These are phyloP conservation scores for Podila horticola DNA, from an alignment of 192 early-diverging fungal species.

Conservation along the genomic window DNA sequence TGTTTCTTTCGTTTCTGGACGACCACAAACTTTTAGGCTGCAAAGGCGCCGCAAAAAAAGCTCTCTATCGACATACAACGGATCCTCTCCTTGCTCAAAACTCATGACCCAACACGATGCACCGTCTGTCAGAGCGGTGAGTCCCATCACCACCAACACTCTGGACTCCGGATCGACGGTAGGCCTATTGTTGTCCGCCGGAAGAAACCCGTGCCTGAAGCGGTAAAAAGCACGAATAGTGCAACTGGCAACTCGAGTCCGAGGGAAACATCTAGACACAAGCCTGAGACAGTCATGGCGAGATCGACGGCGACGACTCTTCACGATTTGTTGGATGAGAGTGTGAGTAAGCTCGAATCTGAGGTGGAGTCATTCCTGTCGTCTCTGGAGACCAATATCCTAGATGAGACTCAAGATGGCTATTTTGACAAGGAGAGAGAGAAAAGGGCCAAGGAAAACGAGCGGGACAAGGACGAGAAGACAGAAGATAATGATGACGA, in stretches of 20 bases:
- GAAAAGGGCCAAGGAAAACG: no score
- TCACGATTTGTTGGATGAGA: neutral
- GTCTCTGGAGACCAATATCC: neutral
- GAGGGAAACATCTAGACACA: no score
- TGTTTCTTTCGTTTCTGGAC: neutral
- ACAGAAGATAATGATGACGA: neutral
- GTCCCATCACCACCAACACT: neutral
- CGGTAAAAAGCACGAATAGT: no score
- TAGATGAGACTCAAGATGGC: neutral
- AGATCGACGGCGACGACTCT: neutral
- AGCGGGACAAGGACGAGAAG: neutral
- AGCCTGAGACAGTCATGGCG: neutral
- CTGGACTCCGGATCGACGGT: slow-evolving; percentile 3
- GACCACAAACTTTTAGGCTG: neutral
- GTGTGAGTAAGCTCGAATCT: neutral
- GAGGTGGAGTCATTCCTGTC: neutral
- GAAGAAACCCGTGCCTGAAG: neutral
- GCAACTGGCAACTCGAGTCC: no score
- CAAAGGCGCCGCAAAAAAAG: slow-evolving; percentile 22
- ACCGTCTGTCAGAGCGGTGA: slow-evolving; percentile 38
- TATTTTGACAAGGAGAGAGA: no score
- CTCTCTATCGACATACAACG: slow-evolving; percentile 27
- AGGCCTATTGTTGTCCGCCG: slow-evolving; percentile 4
- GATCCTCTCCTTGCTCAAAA: slow-evolving; percentile 37
- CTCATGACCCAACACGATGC: slow-evolving; percentile 31